A percentile compares a stretch with the other conserved stretches of the same genome.
phyloP scores from a whole-genome alignment of 495 filamentous ascomycete genomes.

The Pseudevernia furfuracea region DNA sequence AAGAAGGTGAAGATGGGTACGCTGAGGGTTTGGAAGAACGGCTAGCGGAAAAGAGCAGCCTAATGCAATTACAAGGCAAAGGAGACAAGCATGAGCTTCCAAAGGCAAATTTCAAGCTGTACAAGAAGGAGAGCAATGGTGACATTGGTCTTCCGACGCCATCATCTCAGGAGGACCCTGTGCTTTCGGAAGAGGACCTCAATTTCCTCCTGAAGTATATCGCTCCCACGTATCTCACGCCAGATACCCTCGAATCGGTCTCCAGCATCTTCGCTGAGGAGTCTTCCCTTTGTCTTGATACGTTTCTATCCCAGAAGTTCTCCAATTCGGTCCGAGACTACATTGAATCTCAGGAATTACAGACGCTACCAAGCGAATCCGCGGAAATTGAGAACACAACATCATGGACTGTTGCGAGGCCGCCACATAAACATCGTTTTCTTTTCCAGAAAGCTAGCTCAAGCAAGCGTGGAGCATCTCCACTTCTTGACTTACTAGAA shows the following conservation, averaged over 20 bases:
- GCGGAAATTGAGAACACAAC: constrained; percentile 51
- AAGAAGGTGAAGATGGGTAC: constrained; percentile 90
- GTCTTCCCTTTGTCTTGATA: constrained; percentile 69
- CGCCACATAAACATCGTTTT: constrained; percentile 93
- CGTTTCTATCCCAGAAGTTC: constrained; percentile 72
- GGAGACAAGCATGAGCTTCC: constrained; percentile 81
- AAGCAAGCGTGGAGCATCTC: constrained; percentile 35
- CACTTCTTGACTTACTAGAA: constrained; percentile 67
- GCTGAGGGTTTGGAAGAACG: constrained; percentile 81
- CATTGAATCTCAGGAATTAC: constrained; percentile 56
- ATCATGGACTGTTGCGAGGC: constrained; percentile 66
- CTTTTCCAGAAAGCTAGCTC: constrained; percentile 59
- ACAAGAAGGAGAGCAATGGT: constrained; percentile 37
- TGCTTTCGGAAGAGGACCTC: constrained; percentile 66
- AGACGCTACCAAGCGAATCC: constrained; percentile 35
- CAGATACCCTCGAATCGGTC: constrained; percentile 80
- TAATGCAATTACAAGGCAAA: constrained; percentile 85
- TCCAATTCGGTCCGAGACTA: constrained; percentile 57
- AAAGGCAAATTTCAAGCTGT: constrained; percentile 48
- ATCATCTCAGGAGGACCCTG: constrained; percentile 35
- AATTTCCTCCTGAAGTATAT: constrained; percentile 86
- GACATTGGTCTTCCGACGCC: constrained; percentile 30
- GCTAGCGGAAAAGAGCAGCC: constrained; percentile 76
- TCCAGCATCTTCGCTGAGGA: constrained; percentile 70
- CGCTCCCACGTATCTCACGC: constrained; percentile 83